These are phyloP conservation scores for Colletotrichum lupini DNA, from an alignment of 2,329 filamentous ascomycete genomes.

Conservation along the genomic window DNA sequence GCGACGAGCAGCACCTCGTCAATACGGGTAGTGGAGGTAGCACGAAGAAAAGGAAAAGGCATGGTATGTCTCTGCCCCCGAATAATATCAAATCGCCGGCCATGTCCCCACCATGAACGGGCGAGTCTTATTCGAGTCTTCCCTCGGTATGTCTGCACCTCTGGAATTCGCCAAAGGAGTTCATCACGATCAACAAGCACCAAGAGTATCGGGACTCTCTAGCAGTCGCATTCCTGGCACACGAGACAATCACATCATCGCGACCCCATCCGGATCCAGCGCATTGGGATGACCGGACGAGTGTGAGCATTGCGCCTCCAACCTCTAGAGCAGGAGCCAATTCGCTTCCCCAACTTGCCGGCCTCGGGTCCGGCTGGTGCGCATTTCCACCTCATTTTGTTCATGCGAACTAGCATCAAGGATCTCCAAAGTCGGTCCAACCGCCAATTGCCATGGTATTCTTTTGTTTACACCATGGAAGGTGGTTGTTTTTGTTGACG, in stretches of 20 bases:
- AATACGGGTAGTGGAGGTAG: background rate
- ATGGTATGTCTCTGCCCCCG: constrained; percentile 1
- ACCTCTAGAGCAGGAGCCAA: constrained; percentile 23
- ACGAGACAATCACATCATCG: constrained; percentile 36
- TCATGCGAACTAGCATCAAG: constrained; percentile 38
- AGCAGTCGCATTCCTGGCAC: constrained; percentile 25
- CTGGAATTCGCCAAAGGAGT: constrained; percentile 21
- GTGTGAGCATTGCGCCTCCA: background rate
- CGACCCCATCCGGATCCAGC: constrained; percentile 27
- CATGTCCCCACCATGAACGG: constrained; percentile 9
- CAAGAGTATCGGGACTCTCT: constrained; percentile 1
- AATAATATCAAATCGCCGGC: constrained; percentile 19
- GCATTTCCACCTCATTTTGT: constrained; percentile 35
- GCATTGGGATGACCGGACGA: constrained; percentile 28
- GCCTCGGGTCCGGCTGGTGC: constrained; percentile 30
- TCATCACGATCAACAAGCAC: background rate
- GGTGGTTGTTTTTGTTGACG: constrained; percentile 33
- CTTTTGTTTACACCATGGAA: constrained; percentile 30
- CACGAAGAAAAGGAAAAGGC: background rate
- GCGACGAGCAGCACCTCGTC: constrained; percentile 5
- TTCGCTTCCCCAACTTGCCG: constrained; percentile 27
- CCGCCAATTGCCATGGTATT: constrained; percentile 12
- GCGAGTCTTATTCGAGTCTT: constrained; percentile 4
- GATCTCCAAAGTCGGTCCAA: constrained; percentile 32
- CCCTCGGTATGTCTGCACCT: background rate